Evolutionary conservation across 768 basidiomycete genomes (phyloP).

Genomic region (Kondoa subrosea): DNA sequence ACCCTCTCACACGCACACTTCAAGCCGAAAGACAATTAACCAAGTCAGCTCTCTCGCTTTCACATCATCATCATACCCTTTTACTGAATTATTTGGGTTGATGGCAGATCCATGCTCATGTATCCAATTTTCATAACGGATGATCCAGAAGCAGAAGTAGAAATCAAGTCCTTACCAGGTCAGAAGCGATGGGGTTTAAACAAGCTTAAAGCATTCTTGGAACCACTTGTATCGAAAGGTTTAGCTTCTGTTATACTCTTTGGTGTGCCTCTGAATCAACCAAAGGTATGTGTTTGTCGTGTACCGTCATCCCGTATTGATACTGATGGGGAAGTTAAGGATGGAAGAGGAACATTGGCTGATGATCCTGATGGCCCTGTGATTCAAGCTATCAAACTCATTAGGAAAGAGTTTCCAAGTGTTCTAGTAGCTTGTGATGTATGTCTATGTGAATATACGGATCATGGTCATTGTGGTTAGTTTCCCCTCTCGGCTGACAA

Average conservation of each 20-base stretch:
- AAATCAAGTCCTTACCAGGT: slow-evolving; percentile 63
- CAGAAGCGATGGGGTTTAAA: slow-evolving; percentile 87
- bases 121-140: slow-evolving; percentile 98
- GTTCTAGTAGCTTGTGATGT: slow-evolving; percentile 88
- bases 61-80: background rate
- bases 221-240: slow-evolving; percentile 75
- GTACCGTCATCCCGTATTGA: slow-evolving; percentile 4
- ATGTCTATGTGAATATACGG: slow-evolving; percentile 98
- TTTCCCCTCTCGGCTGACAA: background rate
- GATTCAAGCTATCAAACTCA: slow-evolving; percentile 69
- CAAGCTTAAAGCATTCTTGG: slow-evolving; percentile 67
- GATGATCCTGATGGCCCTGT: slow-evolving; percentile 83
- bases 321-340: slow-evolving; percentile 39
- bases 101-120: slow-evolving; percentile 66
- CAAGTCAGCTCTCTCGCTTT: slow-evolving; percentile 36
- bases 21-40: slow-evolving; percentile 63
- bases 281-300: slow-evolving; percentile 43
- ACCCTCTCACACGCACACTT: slow-evolving; percentile 74
- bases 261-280: slow-evolving; percentile 66
- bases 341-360: slow-evolving; percentile 63
- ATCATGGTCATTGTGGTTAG: slow-evolving; percentile 84
- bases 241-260: slow-evolving; percentile 83
- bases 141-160: slow-evolving; percentile 65
- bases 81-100: slow-evolving; percentile 14
- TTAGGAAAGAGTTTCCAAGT: slow-evolving; percentile 58